Evolutionary conservation across 1,139 yeast species (phyloP).

Genomic region (Waltiozyma solani): DNA sequence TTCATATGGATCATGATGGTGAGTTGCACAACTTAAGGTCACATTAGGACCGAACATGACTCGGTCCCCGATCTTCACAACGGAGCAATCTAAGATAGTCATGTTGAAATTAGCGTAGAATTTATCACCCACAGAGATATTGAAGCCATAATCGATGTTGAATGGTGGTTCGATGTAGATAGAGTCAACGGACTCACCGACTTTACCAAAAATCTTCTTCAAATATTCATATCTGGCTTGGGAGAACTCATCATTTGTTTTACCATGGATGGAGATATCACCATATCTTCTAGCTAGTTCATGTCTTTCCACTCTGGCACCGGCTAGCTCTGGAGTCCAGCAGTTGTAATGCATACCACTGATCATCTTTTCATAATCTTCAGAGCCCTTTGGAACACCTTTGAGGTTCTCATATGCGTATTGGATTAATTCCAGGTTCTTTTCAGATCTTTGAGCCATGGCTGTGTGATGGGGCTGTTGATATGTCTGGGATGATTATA

Average conservation of each 20-base stretch:
- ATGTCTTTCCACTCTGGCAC: constrained; percentile 22
- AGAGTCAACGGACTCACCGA: constrained; percentile 26
- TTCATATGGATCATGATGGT: constrained; percentile 42
- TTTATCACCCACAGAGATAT: constrained; percentile 36
- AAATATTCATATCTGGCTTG: constrained; percentile 30
- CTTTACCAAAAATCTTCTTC: constrained; percentile 34
- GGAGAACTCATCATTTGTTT: constrained; percentile 21
- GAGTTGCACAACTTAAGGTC: constrained; percentile 51
- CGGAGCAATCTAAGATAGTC: constrained; percentile 48
- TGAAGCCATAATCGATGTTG: constrained; percentile 49
- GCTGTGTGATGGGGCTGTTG: too few relatives aligned
- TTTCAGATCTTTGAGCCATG: too few relatives aligned
- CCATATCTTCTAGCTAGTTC: constrained; percentile 31
- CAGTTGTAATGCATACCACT: constrained; percentile 26
- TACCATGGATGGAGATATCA: constrained; percentile 29
- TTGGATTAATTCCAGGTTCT: constrained; percentile 13
- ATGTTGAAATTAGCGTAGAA: constrained; percentile 48
- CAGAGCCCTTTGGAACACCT: constrained; percentile 29
- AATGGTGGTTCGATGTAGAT: constrained; percentile 43
- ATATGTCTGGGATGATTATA: too few relatives aligned
- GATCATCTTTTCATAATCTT: constrained; percentile 37
- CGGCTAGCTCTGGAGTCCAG: constrained; percentile 22
- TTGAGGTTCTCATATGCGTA: constrained; percentile 15
- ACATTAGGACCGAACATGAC: constrained; percentile 60
- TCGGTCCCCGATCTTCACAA: constrained; percentile 51